Evolutionary conservation across 2,329 filamentous ascomycete genomes (phyloP).

Genomic region (Ilyonectria mors-panacis): DNA sequence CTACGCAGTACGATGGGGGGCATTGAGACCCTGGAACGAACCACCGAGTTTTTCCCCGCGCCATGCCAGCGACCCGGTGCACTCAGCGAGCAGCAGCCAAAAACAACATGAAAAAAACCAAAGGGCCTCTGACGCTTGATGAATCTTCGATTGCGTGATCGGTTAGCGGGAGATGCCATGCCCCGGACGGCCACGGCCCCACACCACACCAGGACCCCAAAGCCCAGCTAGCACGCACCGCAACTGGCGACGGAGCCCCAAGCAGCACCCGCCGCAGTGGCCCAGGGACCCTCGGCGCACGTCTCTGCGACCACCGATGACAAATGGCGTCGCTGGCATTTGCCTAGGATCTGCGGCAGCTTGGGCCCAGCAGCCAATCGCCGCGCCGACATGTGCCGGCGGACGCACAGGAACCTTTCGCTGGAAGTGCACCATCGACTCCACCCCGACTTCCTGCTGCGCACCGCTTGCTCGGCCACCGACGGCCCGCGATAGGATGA

Average conservation of each 20-base stretch:
- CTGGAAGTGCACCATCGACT: conserved; percentile 11
- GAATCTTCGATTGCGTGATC: conserved; percentile 52
- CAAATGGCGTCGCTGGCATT: conserved; percentile 46
- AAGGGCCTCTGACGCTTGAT: conserved; percentile 43
- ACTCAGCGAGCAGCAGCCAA: not conserved
- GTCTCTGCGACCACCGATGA: conserved; percentile 44
- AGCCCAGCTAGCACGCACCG: conserved; percentile 5
- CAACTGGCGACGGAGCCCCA: conserved; percentile 7
- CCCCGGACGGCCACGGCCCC: conserved; percentile 47
- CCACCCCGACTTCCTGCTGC: conserved; percentile 51
- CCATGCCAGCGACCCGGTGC: conserved; percentile 32
- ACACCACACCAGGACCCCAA: conserved; percentile 22
- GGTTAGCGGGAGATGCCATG: conserved; percentile 50
- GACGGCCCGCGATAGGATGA: conserved; percentile 44
- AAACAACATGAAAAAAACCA: conserved; percentile 28
- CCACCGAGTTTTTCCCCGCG: conserved; percentile 49
- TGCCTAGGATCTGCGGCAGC: conserved; percentile 35
- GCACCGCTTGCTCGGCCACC: conserved; percentile 44
- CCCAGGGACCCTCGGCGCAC: conserved; percentile 30
- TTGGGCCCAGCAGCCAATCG: conserved; percentile 36
- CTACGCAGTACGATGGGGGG: not conserved
- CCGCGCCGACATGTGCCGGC: conserved; percentile 25
- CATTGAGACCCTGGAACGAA: conserved; percentile 21
- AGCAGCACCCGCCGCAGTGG: not conserved
- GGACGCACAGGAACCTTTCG: not conserved